Evolutionary conservation across 1,284 basidiomycete species (phyloP), one percentile per base, ranked within the genome.

Genomic region (Phylloporus sp.): DNA sequence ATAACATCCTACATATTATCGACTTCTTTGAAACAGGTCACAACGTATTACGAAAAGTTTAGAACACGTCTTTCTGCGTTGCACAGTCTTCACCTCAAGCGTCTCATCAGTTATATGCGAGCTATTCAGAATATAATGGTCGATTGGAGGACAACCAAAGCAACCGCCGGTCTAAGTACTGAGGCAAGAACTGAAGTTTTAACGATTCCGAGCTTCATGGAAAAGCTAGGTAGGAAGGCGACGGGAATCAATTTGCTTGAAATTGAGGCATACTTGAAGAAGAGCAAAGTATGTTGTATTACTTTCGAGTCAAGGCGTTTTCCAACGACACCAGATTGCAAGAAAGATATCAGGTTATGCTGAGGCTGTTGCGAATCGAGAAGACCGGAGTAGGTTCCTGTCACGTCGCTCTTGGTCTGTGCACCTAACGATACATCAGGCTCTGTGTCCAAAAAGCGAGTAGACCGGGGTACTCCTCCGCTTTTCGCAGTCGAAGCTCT

Each of bases 401-500:
- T 39, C 0, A 25, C 35, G 5, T 52, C 58, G 61, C 70, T 10
- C 11, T 27, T 58, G 52, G 29, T 25, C 32, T 29, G 55, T 35
- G 32, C 1, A 45, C 37, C 63, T 60, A 56, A 67, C 60, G 66
- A 65, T 70, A 53, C 12, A 59, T 47, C 68, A 80, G 80, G 74
- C 35, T 66, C 71, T 23, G 72, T 77, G 68, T 78, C 73, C 64
- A 76, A 71, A 65, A 75, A 60, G 73, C 78, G 63, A 75, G 76
- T 66, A 75, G 73, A 71, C 66, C 85, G 80, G 29, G 75, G 81
- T 10, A 88, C 94, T n/a, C 91, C 95, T 0, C 92, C 95, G 3
- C 84, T 99, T 68, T 94, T 96, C 77, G 82, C 86, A 1, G 91
- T 99, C 27, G 95, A 99, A 80, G 84, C 90, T 29, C 95, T 99